Conservation (phyloP, 352 stramenopile species). For the Pythium phragmitis region DNA sequence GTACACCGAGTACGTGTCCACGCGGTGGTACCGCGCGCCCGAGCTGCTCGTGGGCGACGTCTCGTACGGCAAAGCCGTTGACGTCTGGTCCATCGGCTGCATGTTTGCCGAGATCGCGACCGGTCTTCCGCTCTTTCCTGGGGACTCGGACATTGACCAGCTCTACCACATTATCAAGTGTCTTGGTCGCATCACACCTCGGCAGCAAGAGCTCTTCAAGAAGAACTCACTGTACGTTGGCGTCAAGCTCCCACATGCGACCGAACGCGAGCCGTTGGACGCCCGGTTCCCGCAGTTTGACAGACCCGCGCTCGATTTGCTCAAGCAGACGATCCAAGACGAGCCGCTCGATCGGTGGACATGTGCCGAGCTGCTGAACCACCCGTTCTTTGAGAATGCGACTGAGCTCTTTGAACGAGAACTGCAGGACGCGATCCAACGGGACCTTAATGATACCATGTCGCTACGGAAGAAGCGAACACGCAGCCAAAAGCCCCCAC, state of each 20-base stretch:
- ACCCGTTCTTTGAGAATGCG: conserved; percentile 67
- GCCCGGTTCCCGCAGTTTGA: conserved; percentile 67
- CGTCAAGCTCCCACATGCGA: conserved; percentile 66
- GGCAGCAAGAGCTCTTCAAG: conserved; percentile 79
- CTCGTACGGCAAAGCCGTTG: conserved; percentile 95
- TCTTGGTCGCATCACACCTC: conserved; percentile 62
- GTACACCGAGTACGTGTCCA: conserved; percentile 91
- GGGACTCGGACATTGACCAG: conserved; percentile 96
- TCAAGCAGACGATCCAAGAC: conserved; percentile 72
- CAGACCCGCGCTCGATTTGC: conserved; percentile 61
- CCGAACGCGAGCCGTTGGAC: conserved; percentile 58
- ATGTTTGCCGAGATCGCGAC: conserved; percentile 96
- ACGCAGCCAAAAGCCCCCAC: conserved; percentile 45
- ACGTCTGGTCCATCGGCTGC: conserved; percentile 97
- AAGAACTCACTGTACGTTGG: conserved; percentile 83
- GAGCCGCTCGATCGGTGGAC: conserved; percentile 82
- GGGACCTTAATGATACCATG: conserved; percentile 62
- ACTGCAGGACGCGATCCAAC: conserved; percentile 66
- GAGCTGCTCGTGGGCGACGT: conserved; percentile 90
- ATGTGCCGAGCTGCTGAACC: conserved; percentile 68
- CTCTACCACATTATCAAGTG: conserved; percentile 86
- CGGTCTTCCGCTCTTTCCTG: conserved; percentile 94
- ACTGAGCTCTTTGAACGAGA: conserved; percentile 61
- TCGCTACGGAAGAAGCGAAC: conserved; percentile 57
- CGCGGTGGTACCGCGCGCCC: conserved; percentile 93